Conservation (phyloP, 768 basidiomycete species). For the Lenzites betulinus region DNA sequence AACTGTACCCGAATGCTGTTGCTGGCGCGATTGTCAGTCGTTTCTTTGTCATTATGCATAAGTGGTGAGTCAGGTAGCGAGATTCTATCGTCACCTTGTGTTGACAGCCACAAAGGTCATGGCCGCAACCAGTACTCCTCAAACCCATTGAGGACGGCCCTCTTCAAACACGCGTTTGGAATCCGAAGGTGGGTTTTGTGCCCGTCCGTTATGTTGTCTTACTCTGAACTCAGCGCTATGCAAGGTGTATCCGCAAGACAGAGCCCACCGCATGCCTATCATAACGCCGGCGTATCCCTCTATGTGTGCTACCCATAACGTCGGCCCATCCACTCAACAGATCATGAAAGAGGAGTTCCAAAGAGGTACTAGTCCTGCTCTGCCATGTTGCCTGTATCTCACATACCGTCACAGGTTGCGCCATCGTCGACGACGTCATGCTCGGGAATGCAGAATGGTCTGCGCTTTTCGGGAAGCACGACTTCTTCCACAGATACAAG, state of each 20-base stretch:
- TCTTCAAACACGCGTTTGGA: constrained; percentile 94
- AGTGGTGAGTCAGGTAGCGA: constrained; percentile 65
- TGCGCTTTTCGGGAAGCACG: constrained; percentile 90
- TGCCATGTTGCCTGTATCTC: background rate
- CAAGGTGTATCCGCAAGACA: constrained; percentile 87
- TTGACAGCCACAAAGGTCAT: constrained; percentile 61
- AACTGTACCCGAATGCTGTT: constrained; percentile 92
- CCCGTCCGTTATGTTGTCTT: background rate
- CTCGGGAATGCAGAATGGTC: constrained; percentile 84
- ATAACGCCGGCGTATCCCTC: constrained; percentile 99
- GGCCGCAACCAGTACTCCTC: constrained; percentile 96
- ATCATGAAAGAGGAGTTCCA: constrained; percentile 96
- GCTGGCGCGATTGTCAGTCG: constrained; percentile 95
- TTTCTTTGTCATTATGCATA: constrained; percentile 98
- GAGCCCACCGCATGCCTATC: constrained; percentile 97
- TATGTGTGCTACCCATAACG: constrained; percentile 99
- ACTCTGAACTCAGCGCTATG: background rate
- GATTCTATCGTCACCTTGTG: background rate
- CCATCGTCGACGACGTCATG: constrained; percentile 91
- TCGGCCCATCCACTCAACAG: constrained; percentile 91
- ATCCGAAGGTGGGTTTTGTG: constrained; percentile 70
- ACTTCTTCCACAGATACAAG: constrained; percentile 96
- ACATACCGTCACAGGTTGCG: constrained; percentile 61
- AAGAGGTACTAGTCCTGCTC: constrained; percentile 55
- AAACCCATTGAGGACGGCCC: constrained; percentile 98